Conservation (phyloP, 1,139 yeast species). For the Saccharomyces hybrid region DNA sequence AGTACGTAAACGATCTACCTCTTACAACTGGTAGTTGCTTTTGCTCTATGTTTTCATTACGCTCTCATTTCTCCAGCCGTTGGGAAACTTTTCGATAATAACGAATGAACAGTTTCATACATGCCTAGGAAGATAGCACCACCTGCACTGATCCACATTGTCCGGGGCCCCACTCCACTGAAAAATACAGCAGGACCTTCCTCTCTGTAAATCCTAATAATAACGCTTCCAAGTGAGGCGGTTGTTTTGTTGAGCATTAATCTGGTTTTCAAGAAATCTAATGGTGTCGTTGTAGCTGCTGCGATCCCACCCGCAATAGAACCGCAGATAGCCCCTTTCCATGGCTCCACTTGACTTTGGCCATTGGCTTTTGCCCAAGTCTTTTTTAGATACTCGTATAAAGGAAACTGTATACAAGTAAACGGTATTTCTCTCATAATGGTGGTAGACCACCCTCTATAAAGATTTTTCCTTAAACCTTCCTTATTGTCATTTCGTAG, state of each 20-base stretch:
- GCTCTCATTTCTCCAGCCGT: conserved; percentile 1
- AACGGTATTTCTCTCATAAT: conserved; percentile 93
- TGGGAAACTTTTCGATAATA: conserved; percentile 7
- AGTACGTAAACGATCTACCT: background rate
- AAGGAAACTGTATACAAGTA: conserved; percentile 89
- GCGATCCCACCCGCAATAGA: conserved; percentile 92
- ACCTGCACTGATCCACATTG: conserved; percentile 96
- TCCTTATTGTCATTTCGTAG: conserved; percentile 60
- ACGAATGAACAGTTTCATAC: conserved; percentile 61
- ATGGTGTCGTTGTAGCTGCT: conserved; percentile 88
- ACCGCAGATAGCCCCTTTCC: conserved; percentile 90
- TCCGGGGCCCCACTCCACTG: conserved; percentile 87
- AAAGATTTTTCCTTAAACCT: conserved; percentile 69
- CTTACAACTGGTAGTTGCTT: background rate
- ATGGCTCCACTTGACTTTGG: conserved; percentile 40
- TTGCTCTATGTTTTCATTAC: background rate
- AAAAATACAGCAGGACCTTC: conserved; percentile 67
- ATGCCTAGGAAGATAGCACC: conserved; percentile 96
- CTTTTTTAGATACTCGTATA: conserved; percentile 74
- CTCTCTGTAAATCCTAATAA: conserved; percentile 43
- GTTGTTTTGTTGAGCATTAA: conserved; percentile 65
- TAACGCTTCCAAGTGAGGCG: conserved; percentile 41
- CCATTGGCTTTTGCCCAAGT: conserved; percentile 40
- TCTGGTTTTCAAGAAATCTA: conserved; percentile 87
- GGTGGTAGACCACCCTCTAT: conserved; percentile 90